Evolutionary conservation across 768 basidiomycete genomes (phyloP).

Genomic region (Mycena alexandri): DNA sequence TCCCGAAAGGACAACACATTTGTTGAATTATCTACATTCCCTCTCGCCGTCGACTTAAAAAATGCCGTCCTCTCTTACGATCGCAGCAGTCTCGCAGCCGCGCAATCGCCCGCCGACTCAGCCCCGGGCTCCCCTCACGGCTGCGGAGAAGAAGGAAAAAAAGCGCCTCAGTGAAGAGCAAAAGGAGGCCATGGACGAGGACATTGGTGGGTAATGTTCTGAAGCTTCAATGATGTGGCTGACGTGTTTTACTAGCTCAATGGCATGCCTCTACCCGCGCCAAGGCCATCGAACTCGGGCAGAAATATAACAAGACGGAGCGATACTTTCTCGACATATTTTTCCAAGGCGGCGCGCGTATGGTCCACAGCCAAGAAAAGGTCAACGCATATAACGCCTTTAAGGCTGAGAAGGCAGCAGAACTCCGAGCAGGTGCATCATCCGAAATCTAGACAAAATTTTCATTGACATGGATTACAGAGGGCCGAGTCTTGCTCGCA

Average conservation of each 20-base stretch:
- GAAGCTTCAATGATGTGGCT: not conserved
- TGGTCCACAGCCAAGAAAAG: not conserved
- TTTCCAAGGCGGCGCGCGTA: slow-evolving; percentile 7
- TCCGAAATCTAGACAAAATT: no score
- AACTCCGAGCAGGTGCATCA: no score
- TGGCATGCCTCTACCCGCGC: not conserved
- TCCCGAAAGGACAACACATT: no score
- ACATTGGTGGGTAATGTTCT: not conserved
- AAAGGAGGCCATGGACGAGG: not conserved
- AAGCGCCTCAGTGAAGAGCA: not conserved
- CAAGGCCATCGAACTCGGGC: not conserved
- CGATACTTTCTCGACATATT: slow-evolving; percentile 6
- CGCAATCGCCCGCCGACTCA: not conserved
- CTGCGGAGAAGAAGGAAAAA: not conserved
- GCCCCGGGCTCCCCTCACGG: not conserved
- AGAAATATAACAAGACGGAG: not conserved
- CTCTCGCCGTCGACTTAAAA: no score
- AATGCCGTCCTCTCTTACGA: no score
- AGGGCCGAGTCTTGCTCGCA: no score
- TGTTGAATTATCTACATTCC: no score
- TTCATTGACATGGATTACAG: no score
- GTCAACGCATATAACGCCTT: slow-evolving; percentile 7
- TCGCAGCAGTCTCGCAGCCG: no score
- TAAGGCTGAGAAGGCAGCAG: not conserved
- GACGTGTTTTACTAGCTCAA: no score